phyloP scores from a whole-genome alignment of 768 basidiomycete genomes.

The Kwoniella europaea region DNA sequence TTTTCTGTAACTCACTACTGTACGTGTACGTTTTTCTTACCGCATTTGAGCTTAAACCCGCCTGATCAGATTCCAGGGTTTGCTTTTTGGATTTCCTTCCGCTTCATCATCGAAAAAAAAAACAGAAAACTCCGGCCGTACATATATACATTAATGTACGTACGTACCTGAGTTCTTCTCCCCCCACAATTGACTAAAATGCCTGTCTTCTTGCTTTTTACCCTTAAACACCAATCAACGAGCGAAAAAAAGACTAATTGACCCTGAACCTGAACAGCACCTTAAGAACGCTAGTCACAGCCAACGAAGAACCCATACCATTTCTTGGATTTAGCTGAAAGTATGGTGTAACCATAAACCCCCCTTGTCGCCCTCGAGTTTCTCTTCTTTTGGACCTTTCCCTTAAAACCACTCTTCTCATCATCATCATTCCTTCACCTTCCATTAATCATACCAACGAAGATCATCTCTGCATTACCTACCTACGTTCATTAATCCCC shows the following conservation, averaged over 20 bases:
- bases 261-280: not conserved
- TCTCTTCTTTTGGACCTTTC: constrained; percentile 1
- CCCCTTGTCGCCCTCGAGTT: not conserved
- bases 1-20: no score
- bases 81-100: not conserved
- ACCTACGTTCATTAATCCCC: not conserved
- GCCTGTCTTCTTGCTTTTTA: not conserved
- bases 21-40: not conserved
- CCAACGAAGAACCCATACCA: no score
- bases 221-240: not conserved
- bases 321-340: no score
- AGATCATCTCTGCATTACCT: not conserved
- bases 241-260: not conserved
- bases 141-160: no score
- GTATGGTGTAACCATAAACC: not conserved
- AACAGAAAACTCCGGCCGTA: not conserved
- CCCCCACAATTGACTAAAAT: not conserved
- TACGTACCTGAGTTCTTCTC: not conserved
- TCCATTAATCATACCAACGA: not conserved
- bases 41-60: constrained; percentile 5
- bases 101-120: not conserved
- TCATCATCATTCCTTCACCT: not conserved
- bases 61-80: constrained; percentile 17
- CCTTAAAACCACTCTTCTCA: not conserved
- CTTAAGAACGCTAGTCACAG: not conserved